Evolutionary conservation across 1,284 basidiomycete species (phyloP).

Genomic region (Gymnopus androsaceus): DNA sequence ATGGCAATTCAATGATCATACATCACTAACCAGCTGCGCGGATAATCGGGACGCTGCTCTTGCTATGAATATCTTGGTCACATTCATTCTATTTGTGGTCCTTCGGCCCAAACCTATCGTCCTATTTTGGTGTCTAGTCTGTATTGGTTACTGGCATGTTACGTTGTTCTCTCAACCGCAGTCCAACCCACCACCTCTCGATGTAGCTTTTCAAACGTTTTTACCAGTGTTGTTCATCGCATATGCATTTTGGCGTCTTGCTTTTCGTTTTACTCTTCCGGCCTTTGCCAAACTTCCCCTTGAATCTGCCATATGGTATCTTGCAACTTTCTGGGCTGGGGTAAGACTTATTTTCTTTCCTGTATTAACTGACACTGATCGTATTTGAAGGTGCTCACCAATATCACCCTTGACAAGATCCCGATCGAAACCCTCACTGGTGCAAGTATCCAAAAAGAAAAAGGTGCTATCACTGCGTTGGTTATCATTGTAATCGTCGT

Average conservation of each 20-base stretch:
- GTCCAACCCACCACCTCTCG: constrained; percentile 66
- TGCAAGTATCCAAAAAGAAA: constrained; percentile 67
- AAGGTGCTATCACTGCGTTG: constrained; percentile 73
- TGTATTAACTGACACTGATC: background rate
- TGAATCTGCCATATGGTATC: constrained; percentile 74
- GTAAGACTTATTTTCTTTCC: constrained; percentile 14
- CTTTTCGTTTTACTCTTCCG: constrained; percentile 76
- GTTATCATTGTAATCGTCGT: constrained; percentile 67
- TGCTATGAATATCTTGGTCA: constrained; percentile 71
- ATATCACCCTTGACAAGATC: constrained; percentile 66
- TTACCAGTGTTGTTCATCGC: constrained; percentile 78
- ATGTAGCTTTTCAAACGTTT: constrained; percentile 74
- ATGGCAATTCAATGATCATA: constrained; percentile 41
- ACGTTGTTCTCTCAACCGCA: constrained; percentile 79
- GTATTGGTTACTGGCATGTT: constrained; percentile 85
- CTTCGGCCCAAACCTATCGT: constrained; percentile 74
- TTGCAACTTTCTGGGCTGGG: constrained; percentile 83
- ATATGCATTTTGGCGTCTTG: constrained; percentile 80
- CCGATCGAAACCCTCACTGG: constrained; percentile 75
- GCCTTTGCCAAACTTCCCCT: constrained; percentile 68
- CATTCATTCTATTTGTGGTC: constrained; percentile 68
- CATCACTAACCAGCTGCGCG: constrained; percentile 58
- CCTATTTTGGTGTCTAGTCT: constrained; percentile 77
- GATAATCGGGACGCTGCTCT: constrained; percentile 73
- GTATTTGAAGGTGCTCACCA: constrained; percentile 46